Percentiles rank a stretch among this genome's conserved stretches.
phyloP scores from a whole-genome alignment of 306 rosid genomes.

The Glycine soja region DNA sequence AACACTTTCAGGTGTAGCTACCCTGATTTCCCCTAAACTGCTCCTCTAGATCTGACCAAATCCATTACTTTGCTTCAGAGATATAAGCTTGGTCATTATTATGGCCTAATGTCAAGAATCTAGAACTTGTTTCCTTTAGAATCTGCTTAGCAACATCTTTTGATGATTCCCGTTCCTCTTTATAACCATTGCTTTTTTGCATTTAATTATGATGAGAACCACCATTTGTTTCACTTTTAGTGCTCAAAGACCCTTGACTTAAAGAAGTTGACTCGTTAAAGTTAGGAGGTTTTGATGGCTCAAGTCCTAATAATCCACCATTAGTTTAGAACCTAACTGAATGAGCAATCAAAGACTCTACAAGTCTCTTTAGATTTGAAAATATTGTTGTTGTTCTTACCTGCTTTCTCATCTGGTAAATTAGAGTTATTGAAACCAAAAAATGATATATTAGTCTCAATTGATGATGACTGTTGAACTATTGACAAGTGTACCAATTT shows the following conservation, averaged over 20 bases:
- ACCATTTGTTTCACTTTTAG: constrained; percentile 48
- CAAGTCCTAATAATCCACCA: constrained; percentile 96
- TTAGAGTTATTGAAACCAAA: constrained; percentile 47
- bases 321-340: constrained; percentile 88
- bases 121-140: constrained; percentile 52
- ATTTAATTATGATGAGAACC: constrained; percentile 46
- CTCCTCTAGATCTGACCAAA: constrained; percentile 44
- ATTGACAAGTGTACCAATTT: no score
- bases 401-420: constrained; percentile 54
- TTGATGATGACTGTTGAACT: constrained; percentile 57
- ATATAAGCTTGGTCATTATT: constrained; percentile 50
- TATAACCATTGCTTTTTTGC: constrained; percentile 49
- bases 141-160: constrained; percentile 43
- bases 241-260: constrained; percentile 46
- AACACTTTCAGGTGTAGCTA: constrained; percentile 51
- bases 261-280: constrained; percentile 63
- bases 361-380: constrained; percentile 57
- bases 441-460: constrained; percentile 39
- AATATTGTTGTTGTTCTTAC: constrained; percentile 45
- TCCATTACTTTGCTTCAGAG: constrained; percentile 48
- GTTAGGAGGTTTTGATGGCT: constrained; percentile 95
- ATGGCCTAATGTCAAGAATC: constrained; percentile 47
- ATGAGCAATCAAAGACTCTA: constrained; percentile 56
- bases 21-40: constrained; percentile 43
- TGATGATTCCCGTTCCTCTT: constrained; percentile 42